Evolutionary conservation across 306 rosid species (phyloP), one percentile per base, ranked within the genome.

Genomic region (Pyrus pyrifolia): DNA sequence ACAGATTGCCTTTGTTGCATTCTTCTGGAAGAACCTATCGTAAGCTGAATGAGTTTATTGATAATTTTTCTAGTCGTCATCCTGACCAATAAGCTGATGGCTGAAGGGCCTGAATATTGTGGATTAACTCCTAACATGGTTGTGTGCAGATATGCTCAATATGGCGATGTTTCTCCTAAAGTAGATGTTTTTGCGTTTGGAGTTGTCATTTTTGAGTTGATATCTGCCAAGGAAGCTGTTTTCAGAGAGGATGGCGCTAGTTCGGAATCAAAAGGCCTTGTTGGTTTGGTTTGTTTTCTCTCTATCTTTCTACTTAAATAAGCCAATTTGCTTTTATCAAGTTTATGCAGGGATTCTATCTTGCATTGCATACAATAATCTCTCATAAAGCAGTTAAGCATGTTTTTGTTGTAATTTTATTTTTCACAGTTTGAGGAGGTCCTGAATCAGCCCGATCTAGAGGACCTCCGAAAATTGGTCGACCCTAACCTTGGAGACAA

Each of bases 161-260:
- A 84, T 19, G 97, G 98, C 8, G 97, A 89, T 4, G 85, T 89
- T 74, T 89, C 98, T 81, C 91, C 98, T 30, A 93, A 93, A 79
- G 81, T 93, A 58, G 98, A 93, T 61, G 98, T 89, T 4, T 91
- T 85, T 72, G 97, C 98, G 33, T 92, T 94, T 17, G 98, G 97
- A 25, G 98, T 94, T 45, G 97, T 94, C 74, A 87, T 94, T 68
- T 94, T 80, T 67, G 98, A 94, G 83, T 90, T 94, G 35, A 94
- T 94, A 77, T 94, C 98, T 70, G 95, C 97, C 52, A 91, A 91
- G 88, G 91, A 85, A 84, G 98, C 98, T 61, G 76, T 93, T 38
- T 70, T 91, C 12, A 88, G 74, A 73, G 74, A 75, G 8, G 55
- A 83, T 65, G 85, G 76, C 79, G 72, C 82, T 0, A 79, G 72